Evolutionary conservation across 345 rosid genomes (phyloP).

Genomic region (Rhizophora apiculata): DNA sequence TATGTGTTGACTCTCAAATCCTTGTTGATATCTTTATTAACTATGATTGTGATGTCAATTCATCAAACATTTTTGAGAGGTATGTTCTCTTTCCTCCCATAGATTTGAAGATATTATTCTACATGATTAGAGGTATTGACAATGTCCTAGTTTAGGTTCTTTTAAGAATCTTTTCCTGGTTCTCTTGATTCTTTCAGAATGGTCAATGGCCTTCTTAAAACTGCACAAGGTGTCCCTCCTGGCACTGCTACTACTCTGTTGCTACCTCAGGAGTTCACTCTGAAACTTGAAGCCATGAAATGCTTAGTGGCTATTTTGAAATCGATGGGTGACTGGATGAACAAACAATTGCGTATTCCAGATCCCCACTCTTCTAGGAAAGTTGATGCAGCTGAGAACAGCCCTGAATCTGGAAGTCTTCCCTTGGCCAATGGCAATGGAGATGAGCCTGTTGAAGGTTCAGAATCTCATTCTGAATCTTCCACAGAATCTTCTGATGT

Average conservation of each 20-base stretch:
- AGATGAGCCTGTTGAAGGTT: constrained; percentile 75
- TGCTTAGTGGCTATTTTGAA: constrained; percentile 88
- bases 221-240: constrained; percentile 97
- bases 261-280: constrained; percentile 88
- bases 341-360: constrained; percentile 90
- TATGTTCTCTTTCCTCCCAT: constrained; percentile 26
- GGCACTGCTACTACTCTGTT: constrained; percentile 70
- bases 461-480: constrained; percentile 85
- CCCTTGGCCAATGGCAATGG: constrained; percentile 76
- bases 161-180: constrained; percentile 4
- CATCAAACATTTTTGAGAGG: constrained; percentile 99
- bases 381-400: constrained; percentile 59
- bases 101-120: neutral
- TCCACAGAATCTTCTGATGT: constrained; percentile 83
- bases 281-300: constrained; percentile 98
- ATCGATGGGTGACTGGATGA: constrained; percentile 99
- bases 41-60: constrained; percentile 99
- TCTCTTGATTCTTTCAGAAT: constrained; percentile 51
- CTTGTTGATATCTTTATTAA: constrained; percentile 95
- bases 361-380: constrained; percentile 69
- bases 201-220: constrained; percentile 99
- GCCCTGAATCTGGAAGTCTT: constrained; percentile 57
- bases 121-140: neutral
- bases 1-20: constrained; percentile 94
- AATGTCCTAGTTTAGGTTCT: neutral